Percentiles rank a stretch among this genome's conserved stretches.
phyloP scores from a whole-genome alignment of 352 stramenopile genomes.

The Thalassiosira exigua region DNA sequence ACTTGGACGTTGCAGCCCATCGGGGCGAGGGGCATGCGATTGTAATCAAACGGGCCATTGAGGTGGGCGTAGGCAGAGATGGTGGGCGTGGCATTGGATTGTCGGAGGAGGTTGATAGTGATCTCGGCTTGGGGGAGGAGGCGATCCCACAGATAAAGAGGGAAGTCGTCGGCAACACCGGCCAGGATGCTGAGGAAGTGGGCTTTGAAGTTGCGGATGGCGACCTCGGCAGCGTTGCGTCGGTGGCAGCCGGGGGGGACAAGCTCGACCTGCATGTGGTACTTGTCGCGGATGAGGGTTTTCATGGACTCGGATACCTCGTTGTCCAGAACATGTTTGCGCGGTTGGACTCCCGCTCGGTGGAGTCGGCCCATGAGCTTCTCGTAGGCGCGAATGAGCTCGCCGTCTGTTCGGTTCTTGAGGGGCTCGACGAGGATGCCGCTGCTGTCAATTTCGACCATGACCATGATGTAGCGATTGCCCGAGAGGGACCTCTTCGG shows the following conservation, averaged over 20 bases:
- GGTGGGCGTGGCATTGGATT: constrained; percentile 34
- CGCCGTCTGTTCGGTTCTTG: constrained; percentile 21
- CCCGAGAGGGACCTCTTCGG: constrained; percentile 45
- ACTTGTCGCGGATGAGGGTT: constrained; percentile 14
- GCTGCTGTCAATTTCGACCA: no score
- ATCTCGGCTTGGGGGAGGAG: constrained; percentile 56
- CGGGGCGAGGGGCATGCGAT: constrained; percentile 34
- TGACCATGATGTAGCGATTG: constrained; percentile 67
- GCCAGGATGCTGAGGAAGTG: constrained; percentile 62
- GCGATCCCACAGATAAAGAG: constrained; percentile 56
- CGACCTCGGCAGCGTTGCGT: constrained; percentile 51
- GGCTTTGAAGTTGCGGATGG: constrained; percentile 66
- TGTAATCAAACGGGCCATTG: constrained; percentile 40
- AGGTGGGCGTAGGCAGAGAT: constrained; percentile 46
- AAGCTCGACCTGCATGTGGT: constrained; percentile 40
- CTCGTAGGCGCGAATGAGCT: constrained; percentile 48
- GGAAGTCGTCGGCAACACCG: constrained; percentile 46
- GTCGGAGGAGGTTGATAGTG: constrained; percentile 59
- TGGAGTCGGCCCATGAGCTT: constrained; percentile 13
- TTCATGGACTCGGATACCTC: constrained; percentile 35
- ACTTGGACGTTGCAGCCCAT: no score
- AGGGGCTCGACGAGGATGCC: constrained; percentile 57
- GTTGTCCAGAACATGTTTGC: constrained; percentile 56
- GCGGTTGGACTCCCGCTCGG: constrained; percentile 5
- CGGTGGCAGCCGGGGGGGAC: no score